phyloP scores from a whole-genome alignment of 768 basidiomycete species.

The Serendipita sp. region DNA sequence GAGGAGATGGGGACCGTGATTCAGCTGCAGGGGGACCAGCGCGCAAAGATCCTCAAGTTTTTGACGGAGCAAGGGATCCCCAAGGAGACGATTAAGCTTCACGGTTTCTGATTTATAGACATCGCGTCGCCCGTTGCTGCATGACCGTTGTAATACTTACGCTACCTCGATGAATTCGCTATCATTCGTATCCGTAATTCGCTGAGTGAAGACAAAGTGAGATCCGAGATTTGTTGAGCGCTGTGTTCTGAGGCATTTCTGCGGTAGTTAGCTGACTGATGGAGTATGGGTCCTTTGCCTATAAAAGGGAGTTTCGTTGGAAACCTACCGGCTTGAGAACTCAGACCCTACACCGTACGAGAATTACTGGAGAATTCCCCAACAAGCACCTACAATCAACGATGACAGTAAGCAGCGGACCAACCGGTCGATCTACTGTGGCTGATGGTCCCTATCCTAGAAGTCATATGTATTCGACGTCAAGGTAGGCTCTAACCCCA shows the following conservation, averaged over 20 bases:
- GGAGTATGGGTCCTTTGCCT: background rate
- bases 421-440: no score
- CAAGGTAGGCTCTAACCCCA: background rate
- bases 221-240: no score
- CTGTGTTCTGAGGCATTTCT: slow-evolving; percentile 1
- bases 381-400: background rate
- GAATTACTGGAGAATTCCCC: background rate
- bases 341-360: background rate
- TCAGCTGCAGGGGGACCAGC: slow-evolving; percentile 97
- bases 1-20: slow-evolving; percentile 94
- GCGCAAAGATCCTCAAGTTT: slow-evolving; percentile 78
- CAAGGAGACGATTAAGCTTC: slow-evolving; percentile 66
- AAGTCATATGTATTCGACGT: background rate
- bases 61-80: slow-evolving; percentile 69
- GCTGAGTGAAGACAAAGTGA: no score
- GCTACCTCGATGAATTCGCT: background rate
- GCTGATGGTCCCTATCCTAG: background rate
- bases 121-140: background rate
- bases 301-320: background rate
- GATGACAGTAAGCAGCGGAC: background rate
- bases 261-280: background rate
- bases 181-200: no score
- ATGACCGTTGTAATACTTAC: background rate
- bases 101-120: slow-evolving; percentile 53
- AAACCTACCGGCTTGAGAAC: background rate